Base-by-base conservation (phyloP, 1,139 yeast species). In the Geotrichum australiense region DNA sequence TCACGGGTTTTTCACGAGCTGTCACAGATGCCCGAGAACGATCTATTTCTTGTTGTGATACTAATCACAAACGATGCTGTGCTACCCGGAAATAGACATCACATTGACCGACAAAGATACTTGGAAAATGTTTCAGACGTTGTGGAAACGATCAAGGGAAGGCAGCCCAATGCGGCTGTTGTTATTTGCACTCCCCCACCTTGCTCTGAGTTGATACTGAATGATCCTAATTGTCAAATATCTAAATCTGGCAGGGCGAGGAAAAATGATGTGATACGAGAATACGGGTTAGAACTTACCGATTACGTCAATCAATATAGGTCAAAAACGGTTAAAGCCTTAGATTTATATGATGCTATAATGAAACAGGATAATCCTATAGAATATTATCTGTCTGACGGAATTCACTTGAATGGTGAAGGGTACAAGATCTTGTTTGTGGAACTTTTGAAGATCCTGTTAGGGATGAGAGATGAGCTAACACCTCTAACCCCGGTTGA, bases 41-140 rank as follows among this genome's bases (percentile, higher is more conserved):
- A 32, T 10, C 38, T 44, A 6, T 43, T 38, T 5, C 36, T 46
- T 29, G 35, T 39, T 6, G 22, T 47, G 15, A 12, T 48, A 12
- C 33, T 45, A 21, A 28, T 48, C 1, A 45, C 51, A 12, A 48
- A 48, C 21, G 51, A 48, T 22, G 42, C 46, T 8, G 44, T 48
- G 7, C 36, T 47, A 10, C 42, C 45, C n/a, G 51, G 51, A n/a
- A 47, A 47, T 34, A 46, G 47, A 1, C 51, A 48, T 25, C 48
- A 48, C 35, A 50, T 48, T 30, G 41, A 36, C 11, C 29, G 41
- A 12, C 29, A 33, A 4, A 40, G 38, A 16, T 47, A 34, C 24
- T 27, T 35, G 21, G 20, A 24, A 8, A 45, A 38, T 19, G 21
- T 48, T 11, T 18, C 10, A 8, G 20, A 30, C 2, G 16, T 39